These are phyloP conservation scores for Taiozyma sp. DNA, from an alignment of 1,139 yeast genomes.

Conservation along the genomic window DNA sequence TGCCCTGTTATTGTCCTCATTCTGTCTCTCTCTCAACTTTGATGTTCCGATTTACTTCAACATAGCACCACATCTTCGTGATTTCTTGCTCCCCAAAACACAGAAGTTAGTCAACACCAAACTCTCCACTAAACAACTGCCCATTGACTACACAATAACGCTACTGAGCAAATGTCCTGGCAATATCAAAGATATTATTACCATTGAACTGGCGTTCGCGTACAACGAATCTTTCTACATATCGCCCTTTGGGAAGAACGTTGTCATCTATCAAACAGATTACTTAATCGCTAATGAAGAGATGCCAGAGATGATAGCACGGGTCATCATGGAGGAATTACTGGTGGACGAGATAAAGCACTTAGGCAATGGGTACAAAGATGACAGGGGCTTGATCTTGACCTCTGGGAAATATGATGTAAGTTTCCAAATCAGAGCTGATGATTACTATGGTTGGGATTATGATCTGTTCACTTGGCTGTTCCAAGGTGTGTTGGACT, in stretches of 20 bases:
- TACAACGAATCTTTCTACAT: conserved; percentile 3
- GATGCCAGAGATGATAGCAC: conserved; percentile 1
- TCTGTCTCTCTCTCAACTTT: neutral
- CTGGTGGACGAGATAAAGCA: conserved; percentile 2
- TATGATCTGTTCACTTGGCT: conserved; percentile 1
- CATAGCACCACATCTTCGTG: neutral
- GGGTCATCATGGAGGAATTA: conserved; percentile 2
- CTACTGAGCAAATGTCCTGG: neutral
- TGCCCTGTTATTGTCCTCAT: neutral
- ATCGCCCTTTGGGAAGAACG: conserved; percentile 5
- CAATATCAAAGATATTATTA: neutral
- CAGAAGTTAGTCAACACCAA: neutral
- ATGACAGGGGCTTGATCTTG: neutral
- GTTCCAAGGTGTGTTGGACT: neutral
- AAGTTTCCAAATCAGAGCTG: neutral
- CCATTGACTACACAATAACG: neutral
- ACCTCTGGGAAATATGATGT: neutral
- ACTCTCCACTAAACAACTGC: neutral
- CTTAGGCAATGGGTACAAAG: neutral
- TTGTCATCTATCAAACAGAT: conserved; percentile 4
- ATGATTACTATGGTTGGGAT: neutral
- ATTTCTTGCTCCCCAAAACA: neutral
- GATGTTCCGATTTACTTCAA: neutral
- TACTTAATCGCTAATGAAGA: conserved; percentile 4
- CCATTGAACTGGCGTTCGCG: neutral